Base-by-base conservation (phyloP, 192 early-diverging fungal species). In the Backusella parvicylindrica region DNA sequence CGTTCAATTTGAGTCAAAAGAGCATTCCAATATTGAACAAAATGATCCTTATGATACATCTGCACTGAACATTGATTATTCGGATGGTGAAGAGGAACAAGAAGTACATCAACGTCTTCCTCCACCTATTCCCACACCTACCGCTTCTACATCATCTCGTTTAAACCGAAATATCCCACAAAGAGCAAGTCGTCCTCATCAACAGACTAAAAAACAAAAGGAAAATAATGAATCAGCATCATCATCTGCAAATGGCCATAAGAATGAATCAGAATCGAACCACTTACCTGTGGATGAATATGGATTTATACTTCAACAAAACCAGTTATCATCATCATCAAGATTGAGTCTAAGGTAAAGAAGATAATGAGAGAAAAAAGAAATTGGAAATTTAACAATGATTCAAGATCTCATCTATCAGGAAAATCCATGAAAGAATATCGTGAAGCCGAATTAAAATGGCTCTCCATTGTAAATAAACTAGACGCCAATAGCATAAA, bases 381-480 rank as follows among this genome's bases (percentile, higher is more conserved):
- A 6, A 50, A 21, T 7, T 2, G 18, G n/a, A 23, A 23, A 21
- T 13, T 41, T 13, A 41, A 41, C n/a, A 21, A 50, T 50, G 21
- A 50, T n/a, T 30, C 4, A 47, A 67, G 74, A 68, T 66, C 75
- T 13, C 23, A 76, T 60, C 26, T 60, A 12, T 65, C 53, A 30
- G 64, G 32, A 28, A 78, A 73, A 78, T 66, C 73, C 4, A 81
- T 85, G 49, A 79, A 73, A 18, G 75, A 71, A 18, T 86, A 86
- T 65, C 74, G 82, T 36, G 82, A 86, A 37, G 71, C 72, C 11
- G 84, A 86, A 72, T 21, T 70, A 21, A 86, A 86, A 79, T 86
- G 84, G 84, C 60, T 86, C 7, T 47, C 40, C 5, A 69, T 84
- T 35, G 66, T 86, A n/a, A 64, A 40, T 26, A 83, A 73, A 23